Base-by-base conservation (phyloP, 73 alveolate species). In the Stentor coeruleus region DNA sequence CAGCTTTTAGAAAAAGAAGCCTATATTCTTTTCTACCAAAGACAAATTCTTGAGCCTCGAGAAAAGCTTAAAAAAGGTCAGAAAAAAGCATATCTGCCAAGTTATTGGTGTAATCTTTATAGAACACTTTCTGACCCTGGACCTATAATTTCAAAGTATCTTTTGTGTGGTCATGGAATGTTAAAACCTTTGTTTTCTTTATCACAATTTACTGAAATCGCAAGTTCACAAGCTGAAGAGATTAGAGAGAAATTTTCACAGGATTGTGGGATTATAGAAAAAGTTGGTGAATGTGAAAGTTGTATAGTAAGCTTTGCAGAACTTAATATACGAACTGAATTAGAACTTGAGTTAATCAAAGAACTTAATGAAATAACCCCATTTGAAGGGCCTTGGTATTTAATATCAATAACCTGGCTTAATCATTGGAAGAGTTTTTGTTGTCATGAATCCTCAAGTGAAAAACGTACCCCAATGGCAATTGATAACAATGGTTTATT, bases 11-110 rank as follows among this genome's bases (percentile, higher is more conserved):
- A 88, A 31, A 84, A 80, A 58, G 93, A 94, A 20, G 98, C 98
- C 15, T 93, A 93, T 90, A 86, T 91, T n/a, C 81, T 93, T 59
- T 93, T 93, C 81, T 93, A 93, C 84, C 91, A 89, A 91, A 93
- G 93, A 91, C 87, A 84, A 88, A 91, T 91, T 26, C 42, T 15
- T 66, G 41, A 31, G 1, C 79, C 37, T 2, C n/a, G 79, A 66
- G 79, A 66, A 66, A 66, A 66, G 33, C 26, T 2, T 33, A 66
- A 26, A 0, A 14, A 37, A 20, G 40, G 37, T 20, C 49, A 66
- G 39, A 37, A 20, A 11, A 20, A 26, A 28, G 37, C 37, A 31
- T 33, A 26, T 20, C n/a, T 66, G 26, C 79, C 79, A 0, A 26
- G 49, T 31, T 66, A 66, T 2, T 66, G 79, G 79, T 40, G n/a